Evolutionary conservation across 1,139 yeast genomes (phyloP).

Genomic region (Pichia sp.): DNA sequence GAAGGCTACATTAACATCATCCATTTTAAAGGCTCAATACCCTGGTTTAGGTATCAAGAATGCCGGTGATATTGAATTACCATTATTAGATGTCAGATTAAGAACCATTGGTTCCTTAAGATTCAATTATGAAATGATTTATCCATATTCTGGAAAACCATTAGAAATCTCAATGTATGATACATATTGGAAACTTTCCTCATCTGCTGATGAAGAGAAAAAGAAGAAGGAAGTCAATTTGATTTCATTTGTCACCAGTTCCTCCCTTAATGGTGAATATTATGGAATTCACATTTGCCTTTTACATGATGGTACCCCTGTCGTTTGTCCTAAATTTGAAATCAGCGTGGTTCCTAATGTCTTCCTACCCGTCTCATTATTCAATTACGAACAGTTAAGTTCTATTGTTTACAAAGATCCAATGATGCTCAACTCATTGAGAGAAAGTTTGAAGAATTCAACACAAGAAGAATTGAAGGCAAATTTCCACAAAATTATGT

Average conservation of each 20-base stretch:
- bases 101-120: conserved; percentile 79
- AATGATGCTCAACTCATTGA: conserved; percentile 35
- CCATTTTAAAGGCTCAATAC: conserved; percentile 42
- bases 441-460: conserved; percentile 34
- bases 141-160: conserved; percentile 85
- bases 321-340: conserved; percentile 73
- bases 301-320: conserved; percentile 81
- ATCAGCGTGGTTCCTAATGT: conserved; percentile 50
- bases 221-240: conserved; percentile 12
- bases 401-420: conserved; percentile 41
- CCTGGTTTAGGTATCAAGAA: conserved; percentile 39
- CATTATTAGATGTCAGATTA: conserved; percentile 79
- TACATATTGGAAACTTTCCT: conserved; percentile 90
- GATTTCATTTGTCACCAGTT: conserved; percentile 84
- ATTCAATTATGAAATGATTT: conserved; percentile 78
- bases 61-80: conserved; percentile 50
- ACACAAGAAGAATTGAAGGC: conserved; percentile 11
- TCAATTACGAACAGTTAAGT: conserved; percentile 44
- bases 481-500: conserved; percentile 25
- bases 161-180: conserved; percentile 91
- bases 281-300: conserved; percentile 67
- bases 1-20: conserved; percentile 56
- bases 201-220: conserved; percentile 23
- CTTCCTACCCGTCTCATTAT: conserved; percentile 48
- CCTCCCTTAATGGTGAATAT: conserved; percentile 84